Conservation (phyloP, 768 basidiomycete species). For the Inosperma sp. region DNA sequence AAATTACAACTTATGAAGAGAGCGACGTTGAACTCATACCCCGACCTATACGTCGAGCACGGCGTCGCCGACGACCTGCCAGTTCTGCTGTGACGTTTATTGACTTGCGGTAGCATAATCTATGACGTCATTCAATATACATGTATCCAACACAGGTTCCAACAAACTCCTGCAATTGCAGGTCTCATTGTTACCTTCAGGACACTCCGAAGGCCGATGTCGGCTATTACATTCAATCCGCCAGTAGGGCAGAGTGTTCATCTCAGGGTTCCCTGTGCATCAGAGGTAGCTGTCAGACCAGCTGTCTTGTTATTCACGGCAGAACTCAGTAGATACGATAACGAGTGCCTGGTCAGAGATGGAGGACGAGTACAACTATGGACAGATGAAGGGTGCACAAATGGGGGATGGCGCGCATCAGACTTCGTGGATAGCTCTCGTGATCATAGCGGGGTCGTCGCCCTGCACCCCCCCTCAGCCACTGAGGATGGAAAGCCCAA, state of each 20-base stretch:
- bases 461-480: background rate
- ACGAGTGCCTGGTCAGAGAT: constrained; percentile 26
- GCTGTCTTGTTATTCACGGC: constrained; percentile 36
- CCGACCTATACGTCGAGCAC: constrained; percentile 16
- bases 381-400: constrained; percentile 29
- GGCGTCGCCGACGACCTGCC: constrained; percentile 12
- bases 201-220: no score
- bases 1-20: constrained; percentile 23
- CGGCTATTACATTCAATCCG: constrained; percentile 38
- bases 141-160: no score
- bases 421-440: constrained; percentile 28
- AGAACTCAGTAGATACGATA: constrained; percentile 26
- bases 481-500: background rate
- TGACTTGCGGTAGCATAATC: background rate
- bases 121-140: constrained; percentile 24
- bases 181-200: no score
- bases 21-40: constrained; percentile 24
- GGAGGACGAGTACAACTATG: constrained; percentile 40
- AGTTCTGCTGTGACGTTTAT: background rate
- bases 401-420: constrained; percentile 32
- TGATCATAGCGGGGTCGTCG: no score
- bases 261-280: constrained; percentile 20
- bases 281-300: constrained; percentile 17
- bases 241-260: constrained; percentile 32
- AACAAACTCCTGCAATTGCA: no score